phyloP scores from a whole-genome alignment of 2,329 filamentous ascomycete genomes.

The Penicillium sumatraense region DNA sequence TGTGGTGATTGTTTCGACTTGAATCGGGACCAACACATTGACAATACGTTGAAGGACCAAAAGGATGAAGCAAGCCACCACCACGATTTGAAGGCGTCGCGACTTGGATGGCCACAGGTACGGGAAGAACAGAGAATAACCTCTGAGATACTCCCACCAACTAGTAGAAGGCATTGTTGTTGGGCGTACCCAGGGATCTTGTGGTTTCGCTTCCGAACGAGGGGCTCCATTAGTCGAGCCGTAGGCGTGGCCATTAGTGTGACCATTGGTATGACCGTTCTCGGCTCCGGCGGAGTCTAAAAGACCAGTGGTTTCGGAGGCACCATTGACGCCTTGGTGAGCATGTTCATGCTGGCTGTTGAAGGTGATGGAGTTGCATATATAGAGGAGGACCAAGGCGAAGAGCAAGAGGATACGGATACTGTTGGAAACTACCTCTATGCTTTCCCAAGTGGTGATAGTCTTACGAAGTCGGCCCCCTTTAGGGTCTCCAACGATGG shows the following conservation, averaged over 20 bases:
- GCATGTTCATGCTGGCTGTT: conserved; percentile 43
- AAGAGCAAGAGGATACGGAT: conserved; percentile 70
- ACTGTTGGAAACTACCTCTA: conserved; percentile 60
- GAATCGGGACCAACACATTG: conserved; percentile 82
- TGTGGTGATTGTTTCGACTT: conserved; percentile 80
- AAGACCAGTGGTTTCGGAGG: conserved; percentile 49
- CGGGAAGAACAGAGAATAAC: conserved; percentile 92
- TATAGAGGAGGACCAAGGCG: conserved; percentile 65
- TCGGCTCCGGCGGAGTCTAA: conserved; percentile 46
- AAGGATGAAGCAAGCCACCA: conserved; percentile 80
- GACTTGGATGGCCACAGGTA: conserved; percentile 95
- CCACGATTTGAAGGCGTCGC: conserved; percentile 72
- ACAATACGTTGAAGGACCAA: conserved; percentile 80
- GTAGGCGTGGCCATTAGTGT: conserved; percentile 55
- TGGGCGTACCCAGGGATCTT: conserved; percentile 85
- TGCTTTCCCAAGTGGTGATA: conserved; percentile 48
- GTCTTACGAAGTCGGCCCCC: conserved; percentile 47
- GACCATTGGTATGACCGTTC: conserved; percentile 52
- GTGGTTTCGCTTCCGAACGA: conserved; percentile 46
- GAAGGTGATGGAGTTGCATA: conserved; percentile 52
- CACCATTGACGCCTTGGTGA: conserved; percentile 39
- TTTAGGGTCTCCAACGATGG: conserved; percentile 54
- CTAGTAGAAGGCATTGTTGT: conserved; percentile 82
- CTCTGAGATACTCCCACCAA: conserved; percentile 95
- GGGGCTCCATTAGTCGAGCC: conserved; percentile 52